phyloP scores from a whole-genome alignment of 2,329 filamentous ascomycete species.

The Hypoxylon sp. region DNA sequence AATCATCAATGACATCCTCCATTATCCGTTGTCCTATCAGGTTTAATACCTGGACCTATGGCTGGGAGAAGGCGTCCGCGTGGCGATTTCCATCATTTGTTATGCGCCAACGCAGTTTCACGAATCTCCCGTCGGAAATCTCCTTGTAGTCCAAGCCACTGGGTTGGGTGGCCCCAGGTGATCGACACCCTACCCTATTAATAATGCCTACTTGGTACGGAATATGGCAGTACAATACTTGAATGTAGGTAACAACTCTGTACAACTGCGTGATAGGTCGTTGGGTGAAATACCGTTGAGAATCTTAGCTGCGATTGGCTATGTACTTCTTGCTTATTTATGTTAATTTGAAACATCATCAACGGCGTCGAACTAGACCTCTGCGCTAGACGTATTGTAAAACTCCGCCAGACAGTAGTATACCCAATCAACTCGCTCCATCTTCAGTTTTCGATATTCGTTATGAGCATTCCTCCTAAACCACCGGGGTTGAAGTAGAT shows the following conservation, averaged over 20 bases:
- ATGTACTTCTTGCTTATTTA: constrained; percentile 1
- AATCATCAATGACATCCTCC: not conserved
- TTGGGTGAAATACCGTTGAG: constrained; percentile 7
- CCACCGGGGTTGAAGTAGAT: not conserved
- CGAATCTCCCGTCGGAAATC: constrained; percentile 4
- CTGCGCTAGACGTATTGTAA: not conserved
- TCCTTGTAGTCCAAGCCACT: not conserved
- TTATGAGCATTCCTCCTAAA: constrained; percentile 5
- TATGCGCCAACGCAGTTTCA: constrained; percentile 11
- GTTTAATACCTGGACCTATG: not conserved
- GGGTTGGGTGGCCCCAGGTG: not conserved
- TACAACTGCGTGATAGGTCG: constrained; percentile 7
- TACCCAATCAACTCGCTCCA: constrained; percentile 14
- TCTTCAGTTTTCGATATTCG: not conserved
- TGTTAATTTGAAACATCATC: constrained; percentile 20
- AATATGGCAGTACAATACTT: not conserved
- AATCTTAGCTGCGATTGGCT: not conserved
- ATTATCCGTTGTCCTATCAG: not conserved
- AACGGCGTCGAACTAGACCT: not conserved
- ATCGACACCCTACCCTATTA: not conserved
- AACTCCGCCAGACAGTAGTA: constrained; percentile 4
- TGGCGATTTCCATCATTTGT: constrained; percentile 16
- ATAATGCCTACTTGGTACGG: not conserved
- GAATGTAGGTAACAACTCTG: not conserved
- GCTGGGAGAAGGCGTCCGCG: constrained; percentile 1